A percentile compares a stretch with the other conserved stretches of the same genome.
These are phyloP conservation scores for Schizosaccharomyces pombe DNA, from an alignment of 805 yeast species.

Conservation along the genomic window ASM294v3 CU329670.1:2026001-2026500, in stretches of 20 bases:
- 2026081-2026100: too few species aligned
- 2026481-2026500: conserved; percentile 4
- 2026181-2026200: neutral
- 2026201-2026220: neutral
- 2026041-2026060: too few species aligned
- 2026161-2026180: neutral
- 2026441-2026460: neutral
- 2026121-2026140: too few species aligned
- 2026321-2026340: neutral
- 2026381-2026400: neutral
- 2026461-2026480: neutral
- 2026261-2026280: neutral
- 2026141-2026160: too few species aligned
- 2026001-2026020: too few species aligned
- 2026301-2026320: neutral
- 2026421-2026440: neutral
- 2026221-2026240: neutral
- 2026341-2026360: neutral
- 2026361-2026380: neutral
- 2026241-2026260: neutral
- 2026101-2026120: too few species aligned
- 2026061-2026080: too few species aligned
- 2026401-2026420: neutral
- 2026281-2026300: neutral
- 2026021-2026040: too few species aligned